phyloP scores from a whole-genome alignment of 1,284 basidiomycete genomes.

The Pseudozyma pruni region DNA sequence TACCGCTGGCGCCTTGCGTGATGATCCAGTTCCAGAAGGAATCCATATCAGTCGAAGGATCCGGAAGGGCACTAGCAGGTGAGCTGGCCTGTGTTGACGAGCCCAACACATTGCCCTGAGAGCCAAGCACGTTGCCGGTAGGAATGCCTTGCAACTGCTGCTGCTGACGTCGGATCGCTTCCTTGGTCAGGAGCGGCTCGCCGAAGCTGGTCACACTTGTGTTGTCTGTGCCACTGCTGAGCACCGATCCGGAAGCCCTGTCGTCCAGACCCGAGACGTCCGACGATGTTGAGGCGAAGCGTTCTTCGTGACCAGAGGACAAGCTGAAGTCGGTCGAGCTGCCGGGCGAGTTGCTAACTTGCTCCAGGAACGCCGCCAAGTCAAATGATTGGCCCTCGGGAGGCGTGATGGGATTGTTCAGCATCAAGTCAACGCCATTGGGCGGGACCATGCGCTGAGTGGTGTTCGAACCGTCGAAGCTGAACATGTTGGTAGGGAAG shows the following conservation, averaged over 20 bases:
- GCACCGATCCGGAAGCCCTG: conserved; percentile 18
- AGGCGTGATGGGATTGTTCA: conserved; percentile 46
- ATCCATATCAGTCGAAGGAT: conserved; percentile 44
- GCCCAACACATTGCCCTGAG: background rate
- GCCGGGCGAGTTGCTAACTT: conserved; percentile 50
- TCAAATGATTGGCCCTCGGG: conserved; percentile 52
- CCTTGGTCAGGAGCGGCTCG: conserved; percentile 35
- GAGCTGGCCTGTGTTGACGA: conserved; percentile 21
- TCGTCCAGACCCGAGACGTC: conserved; percentile 36
- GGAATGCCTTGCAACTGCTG: conserved; percentile 23
- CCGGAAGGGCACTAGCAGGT: conserved; percentile 9
- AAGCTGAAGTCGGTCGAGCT: conserved; percentile 43
- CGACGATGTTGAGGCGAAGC: conserved; percentile 28
- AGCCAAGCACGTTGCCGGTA: background rate
- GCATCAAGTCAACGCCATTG: conserved; percentile 44
- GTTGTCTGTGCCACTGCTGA: conserved; percentile 27
- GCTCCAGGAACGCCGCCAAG: conserved; percentile 50
- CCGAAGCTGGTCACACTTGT: conserved; percentile 40
- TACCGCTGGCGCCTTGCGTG: conserved; percentile 50
- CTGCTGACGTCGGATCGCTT: conserved; percentile 37
- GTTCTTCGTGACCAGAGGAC: conserved; percentile 31
- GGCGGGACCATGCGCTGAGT: conserved; percentile 37
- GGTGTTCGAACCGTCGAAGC: conserved; percentile 16
- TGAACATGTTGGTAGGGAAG: conserved; percentile 35
- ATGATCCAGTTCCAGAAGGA: conserved; percentile 63